Evolutionary conservation across 768 basidiomycete genomes (phyloP), one percentile per base, ranked within the genome.

Genomic region (Leccinum truebloodii): DNA sequence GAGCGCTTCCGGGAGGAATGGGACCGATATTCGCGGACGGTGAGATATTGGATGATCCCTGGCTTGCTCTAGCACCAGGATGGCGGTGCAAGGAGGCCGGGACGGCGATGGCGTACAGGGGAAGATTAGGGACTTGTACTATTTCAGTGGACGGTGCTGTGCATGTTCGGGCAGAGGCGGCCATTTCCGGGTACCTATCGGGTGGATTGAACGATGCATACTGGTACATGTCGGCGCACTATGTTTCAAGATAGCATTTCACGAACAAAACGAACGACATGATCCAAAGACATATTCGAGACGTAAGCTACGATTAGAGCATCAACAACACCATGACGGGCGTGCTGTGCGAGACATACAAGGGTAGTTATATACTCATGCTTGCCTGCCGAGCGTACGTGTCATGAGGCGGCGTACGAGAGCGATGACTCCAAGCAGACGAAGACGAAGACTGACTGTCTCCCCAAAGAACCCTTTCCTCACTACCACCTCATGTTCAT

Each of bases 371-470:
- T 26, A 48, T 41, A n/a, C 9, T n/a, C 3, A 44, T 41, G 4
- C 39, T 41, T 28, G 51, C 56, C 55, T 28, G 54, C 56, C 55
- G 53, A 52, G 28, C 16, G 55, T 57, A 46, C 34, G 13, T 51
- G 34, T 32, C 32, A n/a, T n/a, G n/a, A 32, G 32, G 32, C 32
- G 12, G 32, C 44, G 44, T 66, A 63, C 16, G 63, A 60, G 12
- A 57, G 44, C 28, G 60, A 46, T 8, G 39, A 56, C 39, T 67
- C 66, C 8, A 65, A 12, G 12, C 35, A 58, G 50, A 61, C 48
- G 28, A 61, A 64, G 28, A 57, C 24, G 39, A 35, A 52, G 10
- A 65, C 63, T 65, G 54, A 16, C 51, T 18, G 8, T 44, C 41
- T 20, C n/a, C 41, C 41, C n/a, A 4, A 8, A 10, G 41, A 44